phyloP scores from a whole-genome alignment of 768 basidiomycete genomes.

The Kwoniella sp. region DNA sequence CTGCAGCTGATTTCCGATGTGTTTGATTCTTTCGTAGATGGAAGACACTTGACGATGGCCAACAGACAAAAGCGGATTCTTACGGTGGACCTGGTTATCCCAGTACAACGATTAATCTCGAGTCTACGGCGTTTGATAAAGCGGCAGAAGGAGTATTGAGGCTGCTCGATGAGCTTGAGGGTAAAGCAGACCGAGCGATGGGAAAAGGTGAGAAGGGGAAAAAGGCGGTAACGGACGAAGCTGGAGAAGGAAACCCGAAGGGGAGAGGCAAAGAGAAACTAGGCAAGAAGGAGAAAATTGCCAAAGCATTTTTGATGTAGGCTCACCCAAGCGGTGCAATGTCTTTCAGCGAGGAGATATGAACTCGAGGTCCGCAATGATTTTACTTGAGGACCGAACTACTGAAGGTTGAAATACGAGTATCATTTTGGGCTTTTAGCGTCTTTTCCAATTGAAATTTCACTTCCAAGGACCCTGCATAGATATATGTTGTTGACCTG shows the following conservation, averaged over 20 bases:
- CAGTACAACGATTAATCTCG: not conserved
- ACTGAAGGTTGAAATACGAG: too few species aligned
- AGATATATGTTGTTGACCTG: too few species aligned
- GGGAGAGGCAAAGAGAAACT: not conserved
- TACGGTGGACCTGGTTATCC: not conserved
- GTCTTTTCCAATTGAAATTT: too few species aligned
- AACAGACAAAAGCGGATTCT: conserved; percentile 55
- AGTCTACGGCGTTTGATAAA: conserved; percentile 12
- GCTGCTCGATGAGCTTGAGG: conserved; percentile 32
- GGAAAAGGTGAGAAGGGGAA: not conserved
- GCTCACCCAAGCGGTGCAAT: too few species aligned
- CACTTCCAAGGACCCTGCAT: too few species aligned
- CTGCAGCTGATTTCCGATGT: not conserved
- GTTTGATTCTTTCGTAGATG: conserved; percentile 23
- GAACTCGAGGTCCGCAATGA: too few species aligned
- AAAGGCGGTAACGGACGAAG: too few species aligned
- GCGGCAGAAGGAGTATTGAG: conserved; percentile 18
- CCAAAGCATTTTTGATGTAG: not conserved
- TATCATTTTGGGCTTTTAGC: too few species aligned
- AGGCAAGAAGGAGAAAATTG: not conserved
- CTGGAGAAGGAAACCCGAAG: not conserved
- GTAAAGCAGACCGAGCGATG: not conserved
- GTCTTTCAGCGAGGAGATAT: too few species aligned
- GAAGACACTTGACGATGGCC: conserved; percentile 69
- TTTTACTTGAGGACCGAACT: too few species aligned